Percentiles rank a stretch among this genome's conserved stretches.
Evolutionary conservation across 2,329 filamentous ascomycete genomes (phyloP).

Genomic region (Pseudocercospora eumusae): DNA sequence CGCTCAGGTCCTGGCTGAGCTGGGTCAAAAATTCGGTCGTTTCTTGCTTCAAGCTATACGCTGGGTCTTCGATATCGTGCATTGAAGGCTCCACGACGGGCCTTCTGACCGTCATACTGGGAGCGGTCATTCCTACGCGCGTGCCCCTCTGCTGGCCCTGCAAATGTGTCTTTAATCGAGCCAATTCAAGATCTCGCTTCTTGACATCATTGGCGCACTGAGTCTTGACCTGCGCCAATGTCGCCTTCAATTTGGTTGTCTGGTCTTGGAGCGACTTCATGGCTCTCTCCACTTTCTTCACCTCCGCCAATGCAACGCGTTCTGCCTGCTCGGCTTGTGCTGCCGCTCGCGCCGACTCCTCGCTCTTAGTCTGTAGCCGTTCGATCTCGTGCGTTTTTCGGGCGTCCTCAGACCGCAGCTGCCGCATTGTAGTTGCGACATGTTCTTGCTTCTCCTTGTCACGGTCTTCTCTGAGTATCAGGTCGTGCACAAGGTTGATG

Average conservation of each 20-base stretch:
- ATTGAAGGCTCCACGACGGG: conserved; percentile 49
- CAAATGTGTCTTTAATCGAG: conserved; percentile 84
- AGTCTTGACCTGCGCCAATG: conserved; percentile 78
- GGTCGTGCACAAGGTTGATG: conserved; percentile 90
- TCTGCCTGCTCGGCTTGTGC: conserved; percentile 73
- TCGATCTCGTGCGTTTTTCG: conserved; percentile 57
- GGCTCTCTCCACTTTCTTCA: conserved; percentile 73
- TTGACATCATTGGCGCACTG: conserved; percentile 89
- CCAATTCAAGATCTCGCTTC: conserved; percentile 85
- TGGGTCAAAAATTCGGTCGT: conserved; percentile 89
- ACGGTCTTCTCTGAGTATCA: conserved; percentile 88
- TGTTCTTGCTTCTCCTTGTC: conserved; percentile 87
- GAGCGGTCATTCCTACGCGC: conserved; percentile 48
- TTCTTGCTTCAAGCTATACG: conserved; percentile 75
- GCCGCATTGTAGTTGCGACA: conserved; percentile 74
- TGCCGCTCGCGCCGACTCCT: conserved; percentile 67
- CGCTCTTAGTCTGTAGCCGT: conserved; percentile 30
- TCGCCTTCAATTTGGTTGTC: conserved; percentile 72
- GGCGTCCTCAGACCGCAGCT: conserved; percentile 71
- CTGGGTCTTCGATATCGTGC: conserved; percentile 55
- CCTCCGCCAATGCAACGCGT: conserved; percentile 77
- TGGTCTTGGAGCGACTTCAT: conserved; percentile 80
- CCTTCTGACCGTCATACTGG: conserved; percentile 54
- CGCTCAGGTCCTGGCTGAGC: conserved; percentile 77
- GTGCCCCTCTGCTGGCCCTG: conserved; percentile 61